Percentiles rank a stretch among this genome's conserved stretches.
These are phyloP conservation scores for Leccinum huronense DNA, from an alignment of 1,284 basidiomycete species.

Conservation along the genomic window DNA sequence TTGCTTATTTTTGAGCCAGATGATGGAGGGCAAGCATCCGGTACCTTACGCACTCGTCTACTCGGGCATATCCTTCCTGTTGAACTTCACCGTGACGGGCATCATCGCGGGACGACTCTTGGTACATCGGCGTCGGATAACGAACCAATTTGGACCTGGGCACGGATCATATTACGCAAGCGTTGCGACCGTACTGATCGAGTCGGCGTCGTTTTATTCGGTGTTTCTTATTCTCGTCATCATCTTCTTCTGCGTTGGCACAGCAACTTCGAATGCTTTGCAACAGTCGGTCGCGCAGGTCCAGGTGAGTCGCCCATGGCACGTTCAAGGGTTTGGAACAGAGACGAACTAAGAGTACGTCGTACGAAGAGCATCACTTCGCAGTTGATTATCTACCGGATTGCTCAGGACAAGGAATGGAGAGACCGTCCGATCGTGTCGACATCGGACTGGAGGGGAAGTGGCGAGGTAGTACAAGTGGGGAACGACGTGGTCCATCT, in stretches of 20 bases:
- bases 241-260: slow-evolving; percentile 11
- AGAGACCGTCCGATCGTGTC: slow-evolving; percentile 10
- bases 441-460: slow-evolving; percentile 22
- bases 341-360: neutral
- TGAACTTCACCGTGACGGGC: slow-evolving; percentile 23
- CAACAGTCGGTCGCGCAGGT: slow-evolving; percentile 24
- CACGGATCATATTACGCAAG: slow-evolving; percentile 20
- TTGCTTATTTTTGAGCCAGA: slow-evolving; percentile 11
- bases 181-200: slow-evolving; percentile 21
- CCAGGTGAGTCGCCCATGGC: slow-evolving; percentile 16
- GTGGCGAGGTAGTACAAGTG: neutral
- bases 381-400: slow-evolving; percentile 29
- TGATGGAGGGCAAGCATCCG: neutral
- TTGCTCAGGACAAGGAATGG: slow-evolving; percentile 27
- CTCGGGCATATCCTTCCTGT: slow-evolving; percentile 16
- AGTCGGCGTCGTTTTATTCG: slow-evolving; percentile 28
- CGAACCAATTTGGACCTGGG: slow-evolving; percentile 17
- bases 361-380: slow-evolving; percentile 20
- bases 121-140: slow-evolving; percentile 17
- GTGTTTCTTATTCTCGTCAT: slow-evolving; percentile 24
- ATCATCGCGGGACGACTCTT: slow-evolving; percentile 24
- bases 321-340: neutral
- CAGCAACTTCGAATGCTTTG: slow-evolving; percentile 15
- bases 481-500: slow-evolving; percentile 2
- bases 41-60: slow-evolving; percentile 13